Base-by-base conservation (phyloP, 1,284 basidiomycete genomes). In the Sphaerobolus stellatus region DNA sequence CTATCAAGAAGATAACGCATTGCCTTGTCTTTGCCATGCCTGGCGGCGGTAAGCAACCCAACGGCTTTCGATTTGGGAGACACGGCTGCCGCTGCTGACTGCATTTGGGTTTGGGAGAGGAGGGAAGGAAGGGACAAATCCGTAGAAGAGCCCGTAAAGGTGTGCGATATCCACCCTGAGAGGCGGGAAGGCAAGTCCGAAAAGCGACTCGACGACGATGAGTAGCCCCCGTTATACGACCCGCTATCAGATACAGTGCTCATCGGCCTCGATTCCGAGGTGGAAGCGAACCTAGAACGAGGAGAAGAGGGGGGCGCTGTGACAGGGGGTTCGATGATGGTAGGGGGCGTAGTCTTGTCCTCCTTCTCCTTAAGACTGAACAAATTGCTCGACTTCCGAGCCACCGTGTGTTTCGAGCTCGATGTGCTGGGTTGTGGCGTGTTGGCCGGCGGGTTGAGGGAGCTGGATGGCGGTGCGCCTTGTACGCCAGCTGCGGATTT, bases 1-100 rank as follows among this genome's bases (percentile, higher is more conserved):
- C 81, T 84, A 71, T 95, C 92, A 56, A 93, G 77, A 6, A 95
- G 73, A 70, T 92, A 90, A 25, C 92, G 79, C 75, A 93, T 82
- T 3, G 86, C 88, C 68, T 86, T 88, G 74, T 88, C 86, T 62
- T 84, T 87, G 48, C 87, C 83, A 64, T 87, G 82, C 61, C 83
- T 83, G 1, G 86, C 86, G 1, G 82, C 85, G 13, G 81, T 79
- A 54, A 84, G 71, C 9, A 86, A 72, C 2, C 61, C 62, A 16
- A 57, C 50, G 14, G 59, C 54, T 1, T 83, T 76, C 28, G 64
- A 40, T 45, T 75, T 78, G 33, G 80, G 78, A 1, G 79, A 78
- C 2, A 60, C 51, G 11, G 66, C 57, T 14, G 66, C 55, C 6
- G 64, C 50, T 29, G 64, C 58, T 61, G 68, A 22, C 45, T 50